phyloP scores from a whole-genome alignment of 192 early-diverging fungal genomes.

The Linnemannia zychae region DNA sequence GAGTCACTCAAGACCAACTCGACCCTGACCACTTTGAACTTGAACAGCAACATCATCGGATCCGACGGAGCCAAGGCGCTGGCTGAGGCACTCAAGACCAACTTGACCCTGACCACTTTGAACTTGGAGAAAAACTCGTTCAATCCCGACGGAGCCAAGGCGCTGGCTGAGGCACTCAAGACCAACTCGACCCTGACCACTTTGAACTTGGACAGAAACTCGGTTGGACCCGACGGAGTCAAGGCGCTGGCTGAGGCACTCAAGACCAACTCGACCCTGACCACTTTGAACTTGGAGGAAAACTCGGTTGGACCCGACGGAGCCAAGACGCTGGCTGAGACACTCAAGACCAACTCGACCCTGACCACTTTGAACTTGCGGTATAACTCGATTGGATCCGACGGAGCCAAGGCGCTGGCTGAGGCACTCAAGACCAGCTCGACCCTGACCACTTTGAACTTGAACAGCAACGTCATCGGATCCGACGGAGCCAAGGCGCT shows the following conservation, averaged over 20 bases:
- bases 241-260: conserved; percentile 27
- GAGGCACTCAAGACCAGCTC: conserved; percentile 27
- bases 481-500: conserved; percentile 18
- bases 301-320: conserved; percentile 11
- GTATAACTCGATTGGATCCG: background rate
- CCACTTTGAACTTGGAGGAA: conserved; percentile 16
- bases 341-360: conserved; percentile 39
- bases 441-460: conserved; percentile 14
- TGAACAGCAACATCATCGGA: too few species aligned
- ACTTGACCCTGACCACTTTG: conserved; percentile 27
- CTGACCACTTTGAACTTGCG: conserved; percentile 24
- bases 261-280: conserved; percentile 25
- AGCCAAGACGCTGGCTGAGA: conserved; percentile 33
- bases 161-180: conserved; percentile 35
- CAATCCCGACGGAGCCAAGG: conserved; percentile 22
- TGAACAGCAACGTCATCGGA: background rate
- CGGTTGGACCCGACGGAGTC: too few species aligned
- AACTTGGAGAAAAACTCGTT: background rate
- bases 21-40: too few species aligned
- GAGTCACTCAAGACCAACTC: too few species aligned
- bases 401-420: conserved; percentile 14
- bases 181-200: conserved; percentile 18
- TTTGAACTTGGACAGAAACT: conserved; percentile 5
- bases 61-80: too few species aligned
- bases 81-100: conserved; percentile 28